Base-by-base conservation (phyloP, 2,329 filamentous ascomycete genomes). In the Colletotrichum melonis region DNA sequence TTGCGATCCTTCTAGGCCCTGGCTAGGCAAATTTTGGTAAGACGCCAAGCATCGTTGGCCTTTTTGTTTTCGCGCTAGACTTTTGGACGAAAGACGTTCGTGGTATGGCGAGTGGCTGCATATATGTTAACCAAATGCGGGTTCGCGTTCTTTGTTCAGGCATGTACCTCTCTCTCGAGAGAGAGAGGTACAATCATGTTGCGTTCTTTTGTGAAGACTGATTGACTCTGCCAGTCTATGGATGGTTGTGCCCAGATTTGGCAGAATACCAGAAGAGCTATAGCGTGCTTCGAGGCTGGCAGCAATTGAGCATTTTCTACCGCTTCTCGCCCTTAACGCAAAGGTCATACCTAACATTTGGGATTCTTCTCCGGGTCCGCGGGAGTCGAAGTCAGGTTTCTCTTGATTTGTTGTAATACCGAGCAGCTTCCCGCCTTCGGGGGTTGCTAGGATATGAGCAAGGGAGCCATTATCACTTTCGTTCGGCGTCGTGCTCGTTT, bases 401-500 rank as follows among this genome's bases (percentile, higher is more conserved):
- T 32, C 28, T 38, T 28, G 19, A 28, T 5, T 67, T 35, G 56
- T 49, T 49, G n/a, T 19, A 11, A 49, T 46, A 49, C 16, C 9
- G 35, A 58, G 22, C 63, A 38, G 63, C 30, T 32, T 56, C 52
- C 46, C 26, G 56, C 16, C 22, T 55, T 35, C 28, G 42, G 19
- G 63, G 52, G 32, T 63, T 57, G 16, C 35, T 28, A 35, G 57
- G 24, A 28, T 68, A 59, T 42, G 28, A 30, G n/a, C 66, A 69
- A 54, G 69, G 52, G 49, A 54, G 26, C 28, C 35, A 72, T 63
- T 28, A 14, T 54, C 35, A 30, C 66, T 52, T 16, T 58, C 42
- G 59, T 32, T 64, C 24, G 66, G 66, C 70, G 70, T 32, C 11
- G 26, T 65, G 42, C 67, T 14, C 55, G 30, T n/a, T 65, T 60